Base-by-base conservation (phyloP, 2,329 filamentous ascomycete genomes). In the Talaromyces sp. region DNA sequence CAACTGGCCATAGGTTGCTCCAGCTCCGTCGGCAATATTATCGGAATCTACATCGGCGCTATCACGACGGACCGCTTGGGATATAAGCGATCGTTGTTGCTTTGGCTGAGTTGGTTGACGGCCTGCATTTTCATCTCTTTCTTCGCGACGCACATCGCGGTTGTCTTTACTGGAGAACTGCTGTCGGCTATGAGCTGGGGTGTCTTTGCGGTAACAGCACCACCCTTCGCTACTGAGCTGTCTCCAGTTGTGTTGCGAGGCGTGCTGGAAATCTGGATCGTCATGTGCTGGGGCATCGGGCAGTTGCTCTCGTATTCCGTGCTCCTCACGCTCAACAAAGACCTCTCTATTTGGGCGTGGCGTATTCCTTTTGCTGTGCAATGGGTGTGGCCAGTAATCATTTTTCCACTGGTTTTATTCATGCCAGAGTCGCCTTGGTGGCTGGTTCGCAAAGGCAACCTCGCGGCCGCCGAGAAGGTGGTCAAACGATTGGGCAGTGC, bases 381-480 rank as follows among this genome's bases (percentile, higher is more conserved):
- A 66, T 82, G 81, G 81, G 81, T 82, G 75, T 83, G 80, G 80
- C 81, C 81, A 1, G 67, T 81, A 44, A 81, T 81, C 2, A 73
- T 82, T 3, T 72, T 80, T 28, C 70, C 81, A 55, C 80, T 76
- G 2, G 77, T 81, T 35, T 70, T 72, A 18, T 60, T 66, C 25
- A 40, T 55, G 12, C 63, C 63, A 9, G 65, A 66, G 37, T 63
- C 60, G 6, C 63, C 65, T 21, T 65, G 63, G 65, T 66, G 64
- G 62, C 58, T 66, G 6, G 42, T 62, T 12, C 63, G 61, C 39
- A 64, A 62, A 40, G 58, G 60, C 12, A 58, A 56, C 21, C 18
- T 58, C 31, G 63, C 61, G 5, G 63, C 37, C 2, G 65, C 65
- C 33, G 40, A 64, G 28, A 58, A 50, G 39, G 61, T 56, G 2